Evolutionary conservation across 2,329 filamentous ascomycete genomes (phyloP).

Genomic region (Diaporthe velutina): DNA sequence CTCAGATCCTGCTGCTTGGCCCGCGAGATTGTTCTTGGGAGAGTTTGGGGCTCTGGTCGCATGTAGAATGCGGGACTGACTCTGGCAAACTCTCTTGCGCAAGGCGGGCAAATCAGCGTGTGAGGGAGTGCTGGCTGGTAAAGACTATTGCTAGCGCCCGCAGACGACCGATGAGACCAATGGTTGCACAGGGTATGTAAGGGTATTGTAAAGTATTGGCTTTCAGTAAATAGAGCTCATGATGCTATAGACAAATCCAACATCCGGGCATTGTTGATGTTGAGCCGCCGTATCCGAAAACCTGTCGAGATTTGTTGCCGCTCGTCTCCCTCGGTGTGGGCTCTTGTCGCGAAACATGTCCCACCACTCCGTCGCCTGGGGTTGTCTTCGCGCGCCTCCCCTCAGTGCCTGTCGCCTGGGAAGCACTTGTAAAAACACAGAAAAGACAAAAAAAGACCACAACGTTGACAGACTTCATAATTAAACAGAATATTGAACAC

Average conservation of each 20-base stretch:
- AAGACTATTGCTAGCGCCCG: background rate
- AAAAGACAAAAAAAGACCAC: conserved; percentile 35
- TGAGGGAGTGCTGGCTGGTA: background rate
- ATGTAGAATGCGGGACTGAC: conserved; percentile 16
- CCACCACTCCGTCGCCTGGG: conserved; percentile 30
- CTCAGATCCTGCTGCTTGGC: conserved; percentile 5
- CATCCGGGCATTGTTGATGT: conserved; percentile 34
- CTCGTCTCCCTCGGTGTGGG: conserved; percentile 37
- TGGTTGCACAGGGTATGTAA: background rate
- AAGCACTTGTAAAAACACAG: conserved; percentile 35
- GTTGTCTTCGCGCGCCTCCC: conserved; percentile 26
- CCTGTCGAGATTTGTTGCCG: conserved; percentile 39
- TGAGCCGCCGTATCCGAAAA: conserved; percentile 39
- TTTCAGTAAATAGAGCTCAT: conserved; percentile 39
- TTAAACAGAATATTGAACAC: conserved; percentile 67
- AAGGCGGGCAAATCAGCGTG: background rate
- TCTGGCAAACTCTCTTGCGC: conserved; percentile 14
- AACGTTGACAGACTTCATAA: conserved; percentile 45
- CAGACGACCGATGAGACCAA: background rate
- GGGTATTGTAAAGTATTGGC: conserved; percentile 35
- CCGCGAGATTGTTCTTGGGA: background rate
- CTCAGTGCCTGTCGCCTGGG: conserved; percentile 36
- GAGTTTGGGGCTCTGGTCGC: conserved; percentile 4
- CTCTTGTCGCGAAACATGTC: conserved; percentile 31
- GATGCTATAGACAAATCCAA: conserved; percentile 43